A percentile compares a stretch with the other conserved stretches of the same genome.
Evolutionary conservation across 2,329 filamentous ascomycete genomes (phyloP).

Genomic region (Ophiostoma sp.): DNA sequence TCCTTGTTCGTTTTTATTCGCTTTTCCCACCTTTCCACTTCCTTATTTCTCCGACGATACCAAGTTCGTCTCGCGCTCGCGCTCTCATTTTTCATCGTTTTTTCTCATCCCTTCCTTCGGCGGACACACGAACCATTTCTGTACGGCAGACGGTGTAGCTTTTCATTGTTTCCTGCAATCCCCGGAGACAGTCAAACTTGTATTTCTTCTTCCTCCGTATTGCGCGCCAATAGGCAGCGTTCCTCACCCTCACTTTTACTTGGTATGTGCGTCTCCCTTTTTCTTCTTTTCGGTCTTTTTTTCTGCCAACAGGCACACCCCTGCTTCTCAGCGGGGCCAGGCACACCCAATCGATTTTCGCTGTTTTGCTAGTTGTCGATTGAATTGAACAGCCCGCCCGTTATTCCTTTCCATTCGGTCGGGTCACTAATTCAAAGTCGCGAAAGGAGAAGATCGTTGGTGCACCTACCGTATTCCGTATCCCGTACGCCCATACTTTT

Average conservation of each 20-base stretch:
- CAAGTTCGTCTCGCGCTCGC: neutral
- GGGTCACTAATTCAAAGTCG: neutral
- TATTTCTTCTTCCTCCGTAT: neutral
- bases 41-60: neutral
- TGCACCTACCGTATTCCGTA: neutral
- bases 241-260: neutral
- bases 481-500: neutral
- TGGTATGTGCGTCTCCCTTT: neutral
- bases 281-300: neutral
- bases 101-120: neutral
- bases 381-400: neutral
- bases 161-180: neutral
- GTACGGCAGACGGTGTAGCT: neutral
- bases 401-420: conserved; percentile 11
- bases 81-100: neutral
- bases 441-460: neutral
- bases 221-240: neutral
- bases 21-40: neutral
- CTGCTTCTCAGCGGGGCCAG: neutral
- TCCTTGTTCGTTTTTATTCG: neutral
- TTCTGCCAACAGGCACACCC: neutral
- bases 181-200: neutral
- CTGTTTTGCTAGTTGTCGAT: neutral
- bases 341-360: neutral
- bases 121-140: neutral